phyloP scores from a whole-genome alignment of 1,139 yeast genomes.

The Oligophagozyma castellii region DNA sequence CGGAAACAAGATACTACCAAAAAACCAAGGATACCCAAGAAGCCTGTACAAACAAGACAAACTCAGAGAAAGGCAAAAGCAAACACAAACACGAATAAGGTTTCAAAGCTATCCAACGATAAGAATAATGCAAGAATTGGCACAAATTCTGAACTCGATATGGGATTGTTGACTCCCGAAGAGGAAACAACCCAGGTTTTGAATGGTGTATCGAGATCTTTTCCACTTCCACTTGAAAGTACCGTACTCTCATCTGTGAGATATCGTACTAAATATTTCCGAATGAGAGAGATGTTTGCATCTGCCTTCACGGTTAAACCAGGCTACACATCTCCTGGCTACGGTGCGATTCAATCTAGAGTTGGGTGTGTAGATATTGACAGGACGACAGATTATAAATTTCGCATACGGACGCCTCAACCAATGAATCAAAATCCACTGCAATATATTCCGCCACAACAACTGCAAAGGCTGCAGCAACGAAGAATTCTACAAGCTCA shows the following conservation, averaged over 20 bases:
- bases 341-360: conserved; percentile 62
- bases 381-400: conserved; percentile 39
- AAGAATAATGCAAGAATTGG: conserved; percentile 1
- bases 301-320: conserved; percentile 29
- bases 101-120: conserved; percentile 3
- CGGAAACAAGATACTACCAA: conserved; percentile 23
- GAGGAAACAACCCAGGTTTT: conserved; percentile 89
- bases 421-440: conserved; percentile 13
- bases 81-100: conserved; percentile 5
- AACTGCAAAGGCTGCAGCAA: conserved; percentile 25
- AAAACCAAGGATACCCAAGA: conserved; percentile 18
- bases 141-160: conserved; percentile 4
- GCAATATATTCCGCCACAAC: conserved; percentile 34
- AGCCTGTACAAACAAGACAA: conserved; percentile 10
- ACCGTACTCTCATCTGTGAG: conserved; percentile 59
- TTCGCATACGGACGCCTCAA: conserved; percentile 56
- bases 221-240: conserved; percentile 73
- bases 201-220: conserved; percentile 75
- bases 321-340: conserved; percentile 23
- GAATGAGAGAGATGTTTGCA: conserved; percentile 77
- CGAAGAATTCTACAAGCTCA: conserved; percentile 26
- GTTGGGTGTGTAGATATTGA: conserved; percentile 65
- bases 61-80: conserved; percentile 8
- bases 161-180: conserved; percentile 39
- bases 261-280: conserved; percentile 54